phyloP scores from a whole-genome alignment of 495 filamentous ascomycete genomes.

The Lasiosphaeria miniovina region DNA sequence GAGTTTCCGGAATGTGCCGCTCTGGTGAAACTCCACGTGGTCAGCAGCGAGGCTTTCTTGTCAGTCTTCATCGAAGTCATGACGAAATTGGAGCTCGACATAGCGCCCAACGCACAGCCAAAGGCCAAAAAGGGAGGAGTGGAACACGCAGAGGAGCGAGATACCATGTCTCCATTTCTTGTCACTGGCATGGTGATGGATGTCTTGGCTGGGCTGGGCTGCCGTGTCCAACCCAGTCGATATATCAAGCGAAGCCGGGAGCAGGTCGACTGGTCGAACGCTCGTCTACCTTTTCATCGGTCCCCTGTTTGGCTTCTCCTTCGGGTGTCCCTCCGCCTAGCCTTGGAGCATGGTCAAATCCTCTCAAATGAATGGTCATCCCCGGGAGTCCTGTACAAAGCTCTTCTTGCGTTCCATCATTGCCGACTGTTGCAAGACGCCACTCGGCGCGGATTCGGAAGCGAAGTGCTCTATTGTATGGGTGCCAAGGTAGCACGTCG shows the following conservation, averaged over 20 bases:
- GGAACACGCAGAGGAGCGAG: slow-evolving; percentile 46
- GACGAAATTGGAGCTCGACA: slow-evolving; percentile 36
- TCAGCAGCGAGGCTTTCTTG: slow-evolving; percentile 32
- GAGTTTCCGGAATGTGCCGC: slow-evolving; percentile 54
- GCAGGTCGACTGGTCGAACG: slow-evolving; percentile 52
- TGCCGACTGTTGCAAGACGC: slow-evolving; percentile 36
- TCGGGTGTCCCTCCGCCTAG: slow-evolving; percentile 52
- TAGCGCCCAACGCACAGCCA: slow-evolving; percentile 31
- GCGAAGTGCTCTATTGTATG: slow-evolving; percentile 46
- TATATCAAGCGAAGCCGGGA: slow-evolving; percentile 60
- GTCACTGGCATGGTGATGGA: slow-evolving; percentile 54
- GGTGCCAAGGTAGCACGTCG: slow-evolving; percentile 50
- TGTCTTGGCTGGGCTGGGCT: slow-evolving; percentile 44
- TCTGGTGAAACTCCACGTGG: slow-evolving; percentile 32
- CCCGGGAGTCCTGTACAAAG: slow-evolving; percentile 46
- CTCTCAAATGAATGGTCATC: too few species aligned
- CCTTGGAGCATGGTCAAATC: too few species aligned
- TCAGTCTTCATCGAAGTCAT: slow-evolving; percentile 28
- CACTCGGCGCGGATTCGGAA: slow-evolving; percentile 4
- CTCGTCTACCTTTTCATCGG: slow-evolving; percentile 49
- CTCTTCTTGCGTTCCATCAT: slow-evolving; percentile 54
- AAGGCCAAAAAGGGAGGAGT: slow-evolving; percentile 40
- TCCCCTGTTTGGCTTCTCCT: slow-evolving; percentile 60
- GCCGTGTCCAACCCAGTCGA: slow-evolving; percentile 21
- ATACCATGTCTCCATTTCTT: slow-evolving; percentile 54